A percentile compares a stretch with the other conserved stretches of the same genome.
These are phyloP conservation scores for Venturia oleaginea DNA, from an alignment of 2,329 filamentous ascomycete species.

Conservation along the genomic window DNA sequence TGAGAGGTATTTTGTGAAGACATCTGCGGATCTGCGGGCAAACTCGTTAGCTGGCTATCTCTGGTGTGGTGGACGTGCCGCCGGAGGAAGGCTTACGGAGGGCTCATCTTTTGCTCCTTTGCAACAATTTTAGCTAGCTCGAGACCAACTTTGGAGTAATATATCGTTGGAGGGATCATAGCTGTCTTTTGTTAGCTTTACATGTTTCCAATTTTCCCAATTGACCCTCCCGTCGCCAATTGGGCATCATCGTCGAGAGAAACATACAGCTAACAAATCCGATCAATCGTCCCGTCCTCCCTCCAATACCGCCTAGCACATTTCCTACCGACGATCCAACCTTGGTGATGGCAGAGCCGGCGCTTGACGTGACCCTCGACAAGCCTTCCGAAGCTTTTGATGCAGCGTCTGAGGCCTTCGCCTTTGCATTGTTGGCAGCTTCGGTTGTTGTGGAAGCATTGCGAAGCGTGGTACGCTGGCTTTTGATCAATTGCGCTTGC, in stretches of 20 bases:
- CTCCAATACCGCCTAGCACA: constrained; percentile 68
- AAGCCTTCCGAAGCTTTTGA: constrained; percentile 74
- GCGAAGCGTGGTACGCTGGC: constrained; percentile 35
- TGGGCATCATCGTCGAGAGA: constrained; percentile 1
- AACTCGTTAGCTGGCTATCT: neutral
- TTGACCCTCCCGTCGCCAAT: neutral
- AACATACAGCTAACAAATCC: constrained; percentile 77
- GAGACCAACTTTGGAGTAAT: constrained; percentile 83
- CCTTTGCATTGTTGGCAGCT: constrained; percentile 37
- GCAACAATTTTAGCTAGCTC: constrained; percentile 86
- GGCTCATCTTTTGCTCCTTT: constrained; percentile 80
- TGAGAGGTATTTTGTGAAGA: constrained; percentile 45
- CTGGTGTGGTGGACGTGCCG: neutral
- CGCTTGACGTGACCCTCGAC: constrained; percentile 69
- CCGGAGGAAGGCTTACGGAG: constrained; percentile 63
- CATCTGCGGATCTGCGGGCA: constrained; percentile 12
- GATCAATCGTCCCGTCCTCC: constrained; percentile 70
- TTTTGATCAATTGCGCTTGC: constrained; percentile 31
- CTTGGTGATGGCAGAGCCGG: constrained; percentile 65
- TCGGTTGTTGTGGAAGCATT: constrained; percentile 42
- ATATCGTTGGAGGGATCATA: constrained; percentile 64
- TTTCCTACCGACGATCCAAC: constrained; percentile 42
- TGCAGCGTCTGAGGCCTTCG: constrained; percentile 30
- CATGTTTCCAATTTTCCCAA: neutral
- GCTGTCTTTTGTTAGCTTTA: constrained; percentile 10